Base-by-base conservation (phyloP, 2,329 filamentous ascomycete genomes). In the Neurospora sp. region DNA sequence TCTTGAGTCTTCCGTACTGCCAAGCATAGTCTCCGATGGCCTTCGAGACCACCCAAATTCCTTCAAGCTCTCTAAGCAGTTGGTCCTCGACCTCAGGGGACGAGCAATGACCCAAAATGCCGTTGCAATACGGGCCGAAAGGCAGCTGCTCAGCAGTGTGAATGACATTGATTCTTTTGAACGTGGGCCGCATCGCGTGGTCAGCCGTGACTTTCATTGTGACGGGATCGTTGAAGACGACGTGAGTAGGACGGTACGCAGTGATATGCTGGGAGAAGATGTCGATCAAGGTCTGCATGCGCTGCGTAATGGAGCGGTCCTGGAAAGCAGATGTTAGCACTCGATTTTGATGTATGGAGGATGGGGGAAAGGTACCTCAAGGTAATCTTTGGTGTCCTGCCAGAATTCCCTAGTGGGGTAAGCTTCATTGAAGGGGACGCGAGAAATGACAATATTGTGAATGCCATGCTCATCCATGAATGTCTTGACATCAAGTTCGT, bases 121-220 rank as follows among this genome's bases (percentile, higher is more conserved):
- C 73, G 4, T 70, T 70, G n/a, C 68, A 69, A 36, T 72, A 75
- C 3, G 74, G 74, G 4, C 74, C 74, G 40, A 75, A 76, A 6
- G 74, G 74, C 3, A 76, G 70, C 70, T 75, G 74, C 52, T 76
- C 74, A 6, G 74, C 74, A 8, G 74, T 73, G 69, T 76, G 74
- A 12, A 76, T 74, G 57, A 76, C 71, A 39, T 69, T 71, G 33
- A 75, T 67, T 10, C 74, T 71, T 66, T 74, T 74, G 68, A 75
- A 74, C 10, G 36, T 68, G n/a, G 33, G 2, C 15, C 71, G 67
- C 6, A 28, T 8, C 2, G 62, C 65, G 41, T 73, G 71, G 19
- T 38, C n/a, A 17, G 67, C 70, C 4, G 74, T 72, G 52, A 74
- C 36, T 46, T 75, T 76, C 74, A 76, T 74, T 11, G 74, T 75